Base-by-base conservation (phyloP, 768 basidiomycete species). In the Calocera cornea region DNA sequence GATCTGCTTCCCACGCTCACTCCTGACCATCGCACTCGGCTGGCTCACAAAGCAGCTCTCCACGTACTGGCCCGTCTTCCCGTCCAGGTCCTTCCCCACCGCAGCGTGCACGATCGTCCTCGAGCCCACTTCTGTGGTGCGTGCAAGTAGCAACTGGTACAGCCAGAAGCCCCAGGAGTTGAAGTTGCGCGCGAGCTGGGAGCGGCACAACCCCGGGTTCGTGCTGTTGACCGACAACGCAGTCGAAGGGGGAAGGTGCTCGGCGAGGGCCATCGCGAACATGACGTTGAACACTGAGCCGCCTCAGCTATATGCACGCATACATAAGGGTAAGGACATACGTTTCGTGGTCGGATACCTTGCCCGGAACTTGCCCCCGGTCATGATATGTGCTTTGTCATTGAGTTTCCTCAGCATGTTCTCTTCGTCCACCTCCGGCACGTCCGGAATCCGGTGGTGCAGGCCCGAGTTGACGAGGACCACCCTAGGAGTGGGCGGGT, bases 391-490 rank as follows among this genome's bases (percentile, higher is more conserved):
- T 31, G 14, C 31, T 27, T 60, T 60, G 22, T 22, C 22, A 0
- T 74, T 75, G 1, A 82, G 69, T 0, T 71, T 72, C 16, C 73
- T 66, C 11, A 79, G 66, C 1, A 78, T 77, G n/a, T 76, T 74
- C 0, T 72, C 17, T 2, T 60, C 54, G 0, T 76, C 70, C 2
- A 74, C 74, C n/a, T 74, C 65, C 0, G 69, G 65, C 34, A 76
- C 54, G 29, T 7, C 31, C 47, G 0, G 60, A 60, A 65, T 17
- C 70, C 66, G 72, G 66, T 77, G 77, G 67, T 83, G 82, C 0
- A 76, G 66, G 27, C 77, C 82, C 65, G 82, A 83, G 0, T 78
- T 66, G 5, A 82, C 79, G 22, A 83, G 72, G n/a, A 80, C 80
- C 0, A 83, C 33, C 14, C 79, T 72, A 0, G 77, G 75, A 19